Evolutionary conservation across 768 basidiomycete species (phyloP), one percentile per base, ranked within the genome.

Genomic region (Epithele typhae): DNA sequence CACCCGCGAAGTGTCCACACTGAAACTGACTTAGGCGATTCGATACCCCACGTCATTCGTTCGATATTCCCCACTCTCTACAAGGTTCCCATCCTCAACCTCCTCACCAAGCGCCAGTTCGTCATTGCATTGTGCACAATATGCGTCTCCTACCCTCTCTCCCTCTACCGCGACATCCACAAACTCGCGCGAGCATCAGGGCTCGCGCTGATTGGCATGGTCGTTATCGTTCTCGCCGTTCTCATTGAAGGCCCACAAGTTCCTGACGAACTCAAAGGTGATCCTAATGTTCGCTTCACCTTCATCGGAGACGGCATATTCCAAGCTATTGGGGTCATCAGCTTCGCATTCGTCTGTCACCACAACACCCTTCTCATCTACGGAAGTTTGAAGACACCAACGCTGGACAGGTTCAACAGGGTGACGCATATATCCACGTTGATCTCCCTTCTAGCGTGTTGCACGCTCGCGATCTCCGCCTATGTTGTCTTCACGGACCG

Each of bases 291-390:
- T 57, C 78, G 86, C 7, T 86, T 88, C 59, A 84, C 89, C 2
- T 37, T 96, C 49, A 69, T 95, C 35, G 77, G 79, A 18, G 77
- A 88, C 0, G 88, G 92, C 2, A 73, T 97, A 19, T 92, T 96
- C 61, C 91, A 91, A 63, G 94, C 96, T 24, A 94, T 97, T 38
- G 96, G 95, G 19, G 96, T 99, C 51, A 99, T 99, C 59, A 89
- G 87, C 63, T 93, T 92, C 59, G 92, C 93, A 36, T 97, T 93
- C 59, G 94, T 96, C 18, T 96, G 94, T 62, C 95, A 99, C 64
- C 96, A 98, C 65, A 99, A 99, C 64, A 92, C 93, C 8, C 79
- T 97, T 43, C 76, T 98, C 54, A 97, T 99, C 56, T 99, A 97
- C 59, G 93, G 94, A 39, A 90, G 87, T 58, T 69, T 99, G 61